These are phyloP conservation scores for Leucocoprinus leucothites DNA, from an alignment of 768 basidiomycete species.

Conservation along the genomic window DNA sequence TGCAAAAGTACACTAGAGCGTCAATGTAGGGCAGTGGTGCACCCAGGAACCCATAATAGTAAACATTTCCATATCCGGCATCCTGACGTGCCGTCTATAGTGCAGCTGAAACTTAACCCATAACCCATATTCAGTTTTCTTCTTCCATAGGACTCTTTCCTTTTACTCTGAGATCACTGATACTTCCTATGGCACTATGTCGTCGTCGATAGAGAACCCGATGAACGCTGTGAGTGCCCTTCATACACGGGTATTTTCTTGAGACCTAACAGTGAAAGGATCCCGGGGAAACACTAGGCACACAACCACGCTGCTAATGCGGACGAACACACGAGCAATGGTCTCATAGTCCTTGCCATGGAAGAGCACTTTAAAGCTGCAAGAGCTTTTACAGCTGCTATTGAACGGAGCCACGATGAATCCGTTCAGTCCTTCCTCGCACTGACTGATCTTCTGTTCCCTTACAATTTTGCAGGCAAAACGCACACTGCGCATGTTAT, in stretches of 20 bases:
- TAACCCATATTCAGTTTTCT: background rate
- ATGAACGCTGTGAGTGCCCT: constrained; percentile 45
- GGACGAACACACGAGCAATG: constrained; percentile 64
- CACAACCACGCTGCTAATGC: constrained; percentile 82
- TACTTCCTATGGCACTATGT: constrained; percentile 20
- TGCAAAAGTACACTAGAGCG: background rate
- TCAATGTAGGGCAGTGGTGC: background rate
- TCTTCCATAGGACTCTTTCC: background rate
- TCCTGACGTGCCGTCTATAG: background rate
- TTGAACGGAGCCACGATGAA: constrained; percentile 70
- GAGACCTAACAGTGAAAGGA: background rate
- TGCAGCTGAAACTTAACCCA: constrained; percentile 2
- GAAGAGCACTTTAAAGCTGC: constrained; percentile 78
- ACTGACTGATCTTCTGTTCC: constrained; percentile 9
- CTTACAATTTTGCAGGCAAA: constrained; percentile 53
- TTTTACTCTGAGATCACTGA: background rate
- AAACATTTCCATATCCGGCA: constrained; percentile 10
- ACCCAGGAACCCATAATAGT: constrained; percentile 1
- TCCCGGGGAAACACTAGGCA: constrained; percentile 43
- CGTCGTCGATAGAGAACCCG: constrained; percentile 41
- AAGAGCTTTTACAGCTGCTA: constrained; percentile 68
- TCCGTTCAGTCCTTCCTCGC: constrained; percentile 42
- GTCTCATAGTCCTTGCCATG: constrained; percentile 67
- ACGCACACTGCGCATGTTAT: constrained; percentile 70
- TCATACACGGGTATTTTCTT: background rate